Percentiles rank a stretch among this genome's conserved stretches.
Evolutionary conservation across 495 filamentous ascomycete genomes (phyloP).

Genomic region (Penicillium salamii): DNA sequence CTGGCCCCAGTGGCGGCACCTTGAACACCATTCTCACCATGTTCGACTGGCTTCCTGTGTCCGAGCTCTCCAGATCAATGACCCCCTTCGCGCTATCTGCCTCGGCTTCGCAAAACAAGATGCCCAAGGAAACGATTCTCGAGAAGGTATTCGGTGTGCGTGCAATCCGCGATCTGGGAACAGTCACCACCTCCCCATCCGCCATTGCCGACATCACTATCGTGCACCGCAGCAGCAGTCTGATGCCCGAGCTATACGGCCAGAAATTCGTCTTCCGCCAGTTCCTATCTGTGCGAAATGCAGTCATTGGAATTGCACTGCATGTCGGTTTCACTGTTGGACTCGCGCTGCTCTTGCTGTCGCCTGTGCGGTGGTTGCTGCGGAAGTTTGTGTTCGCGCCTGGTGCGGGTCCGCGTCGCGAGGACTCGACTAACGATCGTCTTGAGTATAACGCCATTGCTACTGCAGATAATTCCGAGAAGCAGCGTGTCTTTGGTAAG

Average conservation of each 20-base stretch:
- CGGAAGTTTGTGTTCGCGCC: constrained; percentile 58
- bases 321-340: constrained; percentile 55
- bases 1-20: constrained; percentile 72
- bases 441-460: constrained; percentile 67
- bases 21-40: constrained; percentile 61
- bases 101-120: constrained; percentile 42
- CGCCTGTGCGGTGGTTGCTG: constrained; percentile 53
- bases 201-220: constrained; percentile 60
- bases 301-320: constrained; percentile 52
- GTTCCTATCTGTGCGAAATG: constrained; percentile 61
- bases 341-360: constrained; percentile 50
- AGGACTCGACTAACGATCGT: constrained; percentile 53
- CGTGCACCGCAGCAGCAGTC: constrained; percentile 74
- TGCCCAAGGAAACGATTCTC: constrained; percentile 30
- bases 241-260: constrained; percentile 69
- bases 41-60: constrained; percentile 58
- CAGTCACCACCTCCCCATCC: constrained; percentile 59
- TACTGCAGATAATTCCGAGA: constrained; percentile 44
- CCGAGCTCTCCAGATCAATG: constrained; percentile 52
- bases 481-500: constrained; percentile 55
- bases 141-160: constrained; percentile 59
- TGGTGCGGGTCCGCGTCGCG: constrained; percentile 62
- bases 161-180: constrained; percentile 62
- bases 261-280: constrained; percentile 69
- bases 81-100: constrained; percentile 68